These are phyloP conservation scores for Coemansia aciculifera DNA, from an alignment of 192 early-diverging fungal genomes.

Conservation along the genomic window DNA sequence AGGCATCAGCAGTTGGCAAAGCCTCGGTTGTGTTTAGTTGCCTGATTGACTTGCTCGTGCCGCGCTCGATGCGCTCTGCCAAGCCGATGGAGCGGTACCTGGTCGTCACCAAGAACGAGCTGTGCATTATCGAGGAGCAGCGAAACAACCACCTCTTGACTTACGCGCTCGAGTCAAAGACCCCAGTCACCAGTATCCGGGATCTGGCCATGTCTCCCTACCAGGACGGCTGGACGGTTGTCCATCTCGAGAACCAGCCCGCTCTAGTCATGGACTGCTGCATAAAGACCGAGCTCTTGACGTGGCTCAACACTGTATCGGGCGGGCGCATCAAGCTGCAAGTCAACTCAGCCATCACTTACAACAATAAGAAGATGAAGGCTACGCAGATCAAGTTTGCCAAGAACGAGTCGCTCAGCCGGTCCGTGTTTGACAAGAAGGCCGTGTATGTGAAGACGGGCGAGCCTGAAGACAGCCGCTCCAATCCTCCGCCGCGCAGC, in stretches of 20 bases:
- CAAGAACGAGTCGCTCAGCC: conserved; percentile 62
- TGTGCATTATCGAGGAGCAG: conserved; percentile 63
- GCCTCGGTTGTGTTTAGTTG: conserved; percentile 65
- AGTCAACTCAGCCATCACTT: conserved; percentile 61
- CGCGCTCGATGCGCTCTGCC: conserved; percentile 73
- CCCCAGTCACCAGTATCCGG: conserved; percentile 58
- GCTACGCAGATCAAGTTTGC: conserved; percentile 71
- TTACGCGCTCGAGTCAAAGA: conserved; percentile 58
- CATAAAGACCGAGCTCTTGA: conserved; percentile 75
- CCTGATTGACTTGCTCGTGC: conserved; percentile 61
- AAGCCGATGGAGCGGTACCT: conserved; percentile 68
- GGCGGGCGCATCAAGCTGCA: conserved; percentile 61
- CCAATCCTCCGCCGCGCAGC: conserved; percentile 24
- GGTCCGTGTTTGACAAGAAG: conserved; percentile 67
- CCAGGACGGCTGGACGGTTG: conserved; percentile 72
- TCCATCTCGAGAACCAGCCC: conserved; percentile 59
- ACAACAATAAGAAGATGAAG: conserved; percentile 74
- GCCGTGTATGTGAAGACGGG: conserved; percentile 64
- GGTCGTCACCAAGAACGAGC: conserved; percentile 64
- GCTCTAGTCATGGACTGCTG: conserved; percentile 66
- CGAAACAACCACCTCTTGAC: conserved; percentile 56
- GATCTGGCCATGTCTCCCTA: conserved; percentile 67
- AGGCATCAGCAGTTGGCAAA: conserved; percentile 34
- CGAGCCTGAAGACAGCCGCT: conserved; percentile 59
- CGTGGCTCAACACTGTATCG: conserved; percentile 62